Evolutionary conservation across 108 stramenopile genomes (phyloP), one percentile per base, ranked within the genome.

Genomic region (Cafeteria roenbergensis): DNA sequence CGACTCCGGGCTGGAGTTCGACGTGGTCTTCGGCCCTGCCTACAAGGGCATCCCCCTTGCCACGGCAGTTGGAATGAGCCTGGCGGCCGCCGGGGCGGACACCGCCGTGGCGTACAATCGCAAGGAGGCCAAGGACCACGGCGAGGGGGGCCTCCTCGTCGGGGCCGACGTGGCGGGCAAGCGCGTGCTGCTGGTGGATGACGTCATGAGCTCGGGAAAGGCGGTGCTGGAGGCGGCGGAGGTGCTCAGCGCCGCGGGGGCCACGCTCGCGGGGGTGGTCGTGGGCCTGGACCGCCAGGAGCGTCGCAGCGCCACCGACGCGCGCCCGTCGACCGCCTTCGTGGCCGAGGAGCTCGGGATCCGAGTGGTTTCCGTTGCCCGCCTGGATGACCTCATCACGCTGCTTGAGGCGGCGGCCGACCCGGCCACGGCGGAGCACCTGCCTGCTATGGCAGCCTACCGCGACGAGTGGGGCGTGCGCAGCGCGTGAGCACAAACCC

Each of bases 1-100:
- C 81, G 67, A 77, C 22, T 82, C 88, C n/a, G 75, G 73, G 12
- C 78, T 91, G 1, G 82, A 69, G 12, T 99, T 99, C 69, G 94
- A 95, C 58, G 89, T 95, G 21, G 55, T 96, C 25, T 95, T 99
- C 75, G 97, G 97, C 8, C 97, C 97, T 31, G 97, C 97, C 2
- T 99, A 99, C 87, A 99, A 99, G 81, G 97, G 97, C 38, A 99
- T 99, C 67, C 88, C 93, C 8, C 73, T 99, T n/a, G 93, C 88
- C 9, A 89, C 93, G 22, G 85, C 90, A 24, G 90, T 94, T 3
- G 82, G 86, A n/a, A 76, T 85, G 22, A 86, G 92, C 12, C 85
- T 95, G 14, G 90, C 87, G 73, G 84, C 68, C 57, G 78, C 82
- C 52, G 91, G 90, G 4, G 67, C 85, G 51, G 81, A 89, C 70